Percentiles rank a stretch among this genome's conserved stretches.
These are phyloP conservation scores for Crithidia expoeki DNA, from an alignment of 208 protist genomes.

Conservation along the genomic window DNA sequence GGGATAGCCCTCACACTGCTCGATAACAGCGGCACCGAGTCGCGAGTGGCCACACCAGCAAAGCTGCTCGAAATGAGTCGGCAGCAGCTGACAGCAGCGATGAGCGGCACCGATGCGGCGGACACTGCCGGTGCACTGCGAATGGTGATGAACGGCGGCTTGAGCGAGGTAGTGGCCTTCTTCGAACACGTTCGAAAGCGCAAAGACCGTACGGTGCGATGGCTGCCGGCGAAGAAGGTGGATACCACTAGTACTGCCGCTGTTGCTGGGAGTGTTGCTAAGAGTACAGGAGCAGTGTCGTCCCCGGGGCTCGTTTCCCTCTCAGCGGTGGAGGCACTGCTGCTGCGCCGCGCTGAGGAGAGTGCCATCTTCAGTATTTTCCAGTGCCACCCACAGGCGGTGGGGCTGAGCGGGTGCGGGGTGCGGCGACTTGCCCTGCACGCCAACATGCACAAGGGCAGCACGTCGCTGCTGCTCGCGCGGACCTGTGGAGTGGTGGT, in stretches of 20 bases:
- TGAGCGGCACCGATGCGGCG: constrained; percentile 10
- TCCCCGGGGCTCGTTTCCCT: background rate
- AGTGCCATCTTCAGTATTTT: constrained; percentile 66
- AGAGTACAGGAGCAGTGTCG: too few relatives aligned
- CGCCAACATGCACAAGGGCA: constrained; percentile 18
- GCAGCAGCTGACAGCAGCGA: constrained; percentile 16
- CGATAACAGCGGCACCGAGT: constrained; percentile 36
- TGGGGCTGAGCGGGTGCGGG: constrained; percentile 57
- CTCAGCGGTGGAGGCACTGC: constrained; percentile 28
- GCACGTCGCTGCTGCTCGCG: constrained; percentile 37
- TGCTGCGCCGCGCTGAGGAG: constrained; percentile 62
- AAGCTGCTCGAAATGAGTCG: constrained; percentile 24
- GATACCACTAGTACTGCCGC: background rate
- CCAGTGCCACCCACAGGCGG: constrained; percentile 54
- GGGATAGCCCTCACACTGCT: constrained; percentile 28
- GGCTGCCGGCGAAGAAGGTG: constrained; percentile 23
- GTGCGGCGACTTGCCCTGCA: constrained; percentile 48
- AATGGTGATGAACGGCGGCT: constrained; percentile 28
- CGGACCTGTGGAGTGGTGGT: constrained; percentile 49
- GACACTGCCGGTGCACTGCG: constrained; percentile 27
- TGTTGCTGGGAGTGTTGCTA: background rate
- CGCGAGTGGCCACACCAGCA: constrained; percentile 26
- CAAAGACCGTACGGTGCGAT: constrained; percentile 19
- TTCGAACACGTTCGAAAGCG: constrained; percentile 33
- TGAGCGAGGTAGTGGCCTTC: constrained; percentile 27